phyloP scores from a whole-genome alignment of 202 grass and related monocot species.

The Setaria italica region DNA sequence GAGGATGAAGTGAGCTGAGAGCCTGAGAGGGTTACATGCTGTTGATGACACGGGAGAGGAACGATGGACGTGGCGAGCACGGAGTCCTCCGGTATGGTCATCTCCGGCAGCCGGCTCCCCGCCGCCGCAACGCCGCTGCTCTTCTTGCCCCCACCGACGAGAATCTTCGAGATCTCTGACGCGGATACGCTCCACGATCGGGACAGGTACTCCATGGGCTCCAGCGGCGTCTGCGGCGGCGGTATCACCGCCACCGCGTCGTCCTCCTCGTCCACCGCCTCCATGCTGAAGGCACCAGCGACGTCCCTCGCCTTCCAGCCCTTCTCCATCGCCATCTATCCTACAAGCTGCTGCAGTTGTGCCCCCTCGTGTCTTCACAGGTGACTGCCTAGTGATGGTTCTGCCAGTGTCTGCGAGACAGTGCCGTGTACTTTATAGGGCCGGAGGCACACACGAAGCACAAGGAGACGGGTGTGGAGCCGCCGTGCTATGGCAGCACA shows the following conservation, averaged over 20 bases:
- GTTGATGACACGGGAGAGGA: constrained; percentile 35
- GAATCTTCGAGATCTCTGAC: constrained; percentile 84
- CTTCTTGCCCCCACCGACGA: constrained; percentile 59
- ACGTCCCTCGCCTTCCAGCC: constrained; percentile 53
- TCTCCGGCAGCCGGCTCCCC: constrained; percentile 53
- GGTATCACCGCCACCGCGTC: constrained; percentile 48
- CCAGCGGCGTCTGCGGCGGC: constrained; percentile 77
- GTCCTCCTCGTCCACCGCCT: constrained; percentile 47
- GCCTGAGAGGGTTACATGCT: constrained; percentile 47
- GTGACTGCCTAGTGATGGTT: neutral
- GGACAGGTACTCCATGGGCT: constrained; percentile 85
- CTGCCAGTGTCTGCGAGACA: neutral
- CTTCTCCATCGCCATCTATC: constrained; percentile 58
- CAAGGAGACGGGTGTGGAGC: constrained; percentile 57
- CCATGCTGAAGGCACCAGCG: constrained; percentile 36
- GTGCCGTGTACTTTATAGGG: constrained; percentile 59
- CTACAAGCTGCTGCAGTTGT: neutral
- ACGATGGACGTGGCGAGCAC: constrained; percentile 57
- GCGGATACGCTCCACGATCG: constrained; percentile 89
- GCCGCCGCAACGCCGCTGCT: constrained; percentile 42
- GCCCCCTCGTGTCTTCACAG: neutral
- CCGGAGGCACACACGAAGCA: constrained; percentile 63
- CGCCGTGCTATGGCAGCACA: constrained; percentile 31
- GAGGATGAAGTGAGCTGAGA: neutral
- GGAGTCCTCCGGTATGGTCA: constrained; percentile 67